Evolutionary conservation across 306 rosid genomes (phyloP), one percentile per base, ranked within the genome.

Genomic region (Mimosa pudica): DNA sequence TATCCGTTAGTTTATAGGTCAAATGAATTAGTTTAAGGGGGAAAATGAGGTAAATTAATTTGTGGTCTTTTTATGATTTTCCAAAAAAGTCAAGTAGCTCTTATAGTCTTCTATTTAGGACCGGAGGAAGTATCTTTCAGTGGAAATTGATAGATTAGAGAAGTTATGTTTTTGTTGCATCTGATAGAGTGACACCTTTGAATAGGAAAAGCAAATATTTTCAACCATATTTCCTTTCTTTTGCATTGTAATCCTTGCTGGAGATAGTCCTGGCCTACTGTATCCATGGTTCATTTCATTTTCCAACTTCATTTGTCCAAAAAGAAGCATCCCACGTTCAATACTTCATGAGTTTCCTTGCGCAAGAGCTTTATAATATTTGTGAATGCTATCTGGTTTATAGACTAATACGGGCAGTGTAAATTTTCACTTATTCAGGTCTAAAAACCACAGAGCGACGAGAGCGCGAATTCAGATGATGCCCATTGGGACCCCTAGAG

Each of bases 401-500:
- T 47, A 30, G 70, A 75, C 68, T 78, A 75, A 75, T 77, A 66
- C 71, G 78, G 57, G 81, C 73, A 41, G 60, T 58, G 48, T 75
- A 44, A 18, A 58, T 60, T 73, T 79, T 51, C 41, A 46, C 69
- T 30, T 80, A 78, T 85, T 68, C 86, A 95, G 99, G 87, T 80
- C 81, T 58, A 70, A 61, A 74, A 87, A 84, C 79, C 84, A 65
- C 35, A 90, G 80, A 83, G 70, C 99, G 24, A 76, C 85, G 0
- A 88, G 93, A 73, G 91, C 90, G 55, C 93, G 47, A 69, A 80
- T 90, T 77, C 85, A 71, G 60, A 95, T 95, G 99, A 95, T 91
- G 97, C 94, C 99, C 77, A 88, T 95, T 42, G 99, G 98, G 74
- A 93, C 96, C 33, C 99, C 97, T 11, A 90, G 85, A 83, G 99